phyloP scores from a whole-genome alignment of 2,329 filamentous ascomycete genomes.

The Colletotrichum sansevieriae region DNA sequence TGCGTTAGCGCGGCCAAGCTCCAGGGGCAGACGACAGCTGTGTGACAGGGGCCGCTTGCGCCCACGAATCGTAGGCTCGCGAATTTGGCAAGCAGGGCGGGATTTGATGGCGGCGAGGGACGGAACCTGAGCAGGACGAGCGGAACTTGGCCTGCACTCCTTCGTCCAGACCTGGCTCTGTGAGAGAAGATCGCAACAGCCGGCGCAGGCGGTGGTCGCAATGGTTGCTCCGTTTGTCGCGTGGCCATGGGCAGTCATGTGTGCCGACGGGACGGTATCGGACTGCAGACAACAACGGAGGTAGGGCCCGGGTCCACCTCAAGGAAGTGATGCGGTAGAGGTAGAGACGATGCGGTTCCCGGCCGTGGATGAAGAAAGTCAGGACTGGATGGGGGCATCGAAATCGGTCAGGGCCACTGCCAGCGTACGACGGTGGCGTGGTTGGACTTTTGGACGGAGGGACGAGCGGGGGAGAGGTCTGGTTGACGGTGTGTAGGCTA shows the following conservation, averaged over 20 bases:
- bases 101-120: slow-evolving; percentile 17
- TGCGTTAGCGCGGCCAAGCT: slow-evolving; percentile 38
- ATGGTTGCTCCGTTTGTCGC: slow-evolving; percentile 42
- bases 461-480: slow-evolving; percentile 6
- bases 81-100: slow-evolving; percentile 22
- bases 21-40: slow-evolving; percentile 27
- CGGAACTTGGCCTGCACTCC: slow-evolving; percentile 28
- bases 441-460: slow-evolving; percentile 1
- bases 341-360: too few relatives aligned
- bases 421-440: background rate
- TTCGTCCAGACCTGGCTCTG: slow-evolving; percentile 32
- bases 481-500: slow-evolving; percentile 9
- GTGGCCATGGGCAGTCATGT: slow-evolving; percentile 31
- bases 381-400: too few relatives aligned
- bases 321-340: background rate
- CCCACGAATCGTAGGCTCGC: slow-evolving; percentile 32
- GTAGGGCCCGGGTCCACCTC: background rate
- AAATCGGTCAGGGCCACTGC: background rate
- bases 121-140: slow-evolving; percentile 13
- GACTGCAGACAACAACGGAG: background rate
- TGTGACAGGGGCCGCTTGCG: slow-evolving; percentile 40
- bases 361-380: too few relatives aligned
- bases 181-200: slow-evolving; percentile 16
- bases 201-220: slow-evolving; percentile 33
- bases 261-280: slow-evolving; percentile 12